A percentile compares a stretch with the other conserved stretches of the same genome.
Conservation (phyloP, 2,329 filamentous ascomycete genomes). For the Aspergillus fischeri region DNA sequence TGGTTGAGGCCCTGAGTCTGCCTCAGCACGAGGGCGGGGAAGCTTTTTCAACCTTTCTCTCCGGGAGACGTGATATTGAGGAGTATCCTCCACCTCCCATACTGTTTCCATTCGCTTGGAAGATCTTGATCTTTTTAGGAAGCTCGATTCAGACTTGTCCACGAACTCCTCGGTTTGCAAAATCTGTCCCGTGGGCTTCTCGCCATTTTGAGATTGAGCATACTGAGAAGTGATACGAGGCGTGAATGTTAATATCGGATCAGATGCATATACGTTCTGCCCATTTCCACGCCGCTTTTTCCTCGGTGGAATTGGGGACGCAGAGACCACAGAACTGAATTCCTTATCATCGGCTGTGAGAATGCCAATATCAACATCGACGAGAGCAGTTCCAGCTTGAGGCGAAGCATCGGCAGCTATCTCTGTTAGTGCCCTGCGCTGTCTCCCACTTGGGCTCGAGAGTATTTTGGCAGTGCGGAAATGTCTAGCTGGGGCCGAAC, state of each 20-base stretch:
- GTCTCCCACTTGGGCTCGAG: conserved; percentile 37
- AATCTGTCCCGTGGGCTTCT: conserved; percentile 7
- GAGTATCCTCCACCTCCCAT: conserved; percentile 36
- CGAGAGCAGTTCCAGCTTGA: conserved; percentile 25
- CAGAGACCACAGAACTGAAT: conserved; percentile 32
- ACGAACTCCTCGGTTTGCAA: conserved; percentile 11
- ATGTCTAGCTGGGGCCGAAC: conserved; percentile 24
- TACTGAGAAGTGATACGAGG: conserved; percentile 19
- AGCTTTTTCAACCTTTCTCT: conserved; percentile 11
- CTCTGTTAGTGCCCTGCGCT: conserved; percentile 36
- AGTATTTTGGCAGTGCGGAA: conserved; percentile 25
- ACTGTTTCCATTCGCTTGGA: conserved; percentile 25
- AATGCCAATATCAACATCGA: conserved; percentile 35
- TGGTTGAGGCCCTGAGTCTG: background rate
- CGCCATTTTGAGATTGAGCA: conserved; percentile 12
- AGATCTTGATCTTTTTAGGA: conserved; percentile 19
- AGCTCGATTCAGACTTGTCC: conserved; percentile 12
- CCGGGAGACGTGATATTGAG: conserved; percentile 20
- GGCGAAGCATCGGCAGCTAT: conserved; percentile 43
- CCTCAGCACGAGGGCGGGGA: conserved; percentile 6
- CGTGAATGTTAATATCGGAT: conserved; percentile 26
- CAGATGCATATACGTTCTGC: conserved; percentile 25
- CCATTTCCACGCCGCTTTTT: conserved; percentile 37
- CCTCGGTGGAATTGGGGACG: conserved; percentile 30
- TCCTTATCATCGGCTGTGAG: conserved; percentile 39